phyloP scores from a whole-genome alignment of 805 yeast species.

The Hanseniaspora singularis region DNA sequence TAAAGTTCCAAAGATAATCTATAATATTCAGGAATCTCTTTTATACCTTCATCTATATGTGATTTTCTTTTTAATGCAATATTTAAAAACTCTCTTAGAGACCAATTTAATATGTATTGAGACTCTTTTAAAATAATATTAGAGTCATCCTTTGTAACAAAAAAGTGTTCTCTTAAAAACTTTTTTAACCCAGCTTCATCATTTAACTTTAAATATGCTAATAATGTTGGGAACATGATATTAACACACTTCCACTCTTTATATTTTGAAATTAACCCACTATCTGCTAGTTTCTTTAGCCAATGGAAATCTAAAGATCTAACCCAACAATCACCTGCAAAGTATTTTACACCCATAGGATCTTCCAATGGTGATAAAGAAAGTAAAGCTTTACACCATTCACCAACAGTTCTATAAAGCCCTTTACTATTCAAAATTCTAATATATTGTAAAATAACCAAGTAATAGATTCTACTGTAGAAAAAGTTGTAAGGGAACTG shows the following conservation, averaged over 20 bases:
- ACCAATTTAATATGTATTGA: slow-evolving; percentile 4
- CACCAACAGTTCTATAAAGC: slow-evolving; percentile 63
- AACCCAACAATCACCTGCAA: slow-evolving; percentile 68
- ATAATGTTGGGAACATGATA: slow-evolving; percentile 23
- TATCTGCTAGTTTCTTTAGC: slow-evolving; percentile 43
- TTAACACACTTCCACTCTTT: slow-evolving; percentile 63
- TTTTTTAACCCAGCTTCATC: slow-evolving; percentile 6
- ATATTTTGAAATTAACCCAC: slow-evolving; percentile 47
- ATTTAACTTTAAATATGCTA: slow-evolving; percentile 2
- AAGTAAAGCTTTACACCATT: slow-evolving; percentile 57
- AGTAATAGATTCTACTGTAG: slow-evolving; percentile 64
- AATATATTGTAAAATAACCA: slow-evolving; percentile 62
- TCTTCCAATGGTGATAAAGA: slow-evolving; percentile 67
- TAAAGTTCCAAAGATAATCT: slow-evolving; percentile 3
- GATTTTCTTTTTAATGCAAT: background rate
- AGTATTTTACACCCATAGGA: slow-evolving; percentile 72
- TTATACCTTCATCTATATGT: background rate
- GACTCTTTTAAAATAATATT: slow-evolving; percentile 4
- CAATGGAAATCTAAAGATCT: slow-evolving; percentile 53
- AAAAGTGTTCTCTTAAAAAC: slow-evolving; percentile 7
- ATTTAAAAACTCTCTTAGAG: slow-evolving; percentile 5
- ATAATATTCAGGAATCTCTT: background rate
- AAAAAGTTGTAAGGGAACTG: slow-evolving; percentile 67
- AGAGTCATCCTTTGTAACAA: slow-evolving; percentile 4
- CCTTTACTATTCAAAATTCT: slow-evolving; percentile 62